Percentiles rank a stretch among this genome's conserved stretches.
phyloP scores from a whole-genome alignment of 2,329 filamentous ascomycete species.

The Beauveria pseudobassiana region DNA sequence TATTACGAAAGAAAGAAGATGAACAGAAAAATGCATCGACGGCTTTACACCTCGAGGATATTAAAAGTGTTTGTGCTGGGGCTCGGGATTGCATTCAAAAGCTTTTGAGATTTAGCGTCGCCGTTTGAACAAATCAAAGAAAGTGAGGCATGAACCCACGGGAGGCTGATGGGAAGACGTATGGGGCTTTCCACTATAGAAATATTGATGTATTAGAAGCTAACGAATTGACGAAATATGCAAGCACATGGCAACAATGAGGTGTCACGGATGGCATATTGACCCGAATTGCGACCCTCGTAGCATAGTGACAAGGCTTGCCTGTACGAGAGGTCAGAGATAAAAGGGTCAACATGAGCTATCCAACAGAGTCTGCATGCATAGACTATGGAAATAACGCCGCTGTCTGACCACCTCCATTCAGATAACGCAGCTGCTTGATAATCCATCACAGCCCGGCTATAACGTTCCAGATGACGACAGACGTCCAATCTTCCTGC shows the following conservation, averaged over 20 bases:
- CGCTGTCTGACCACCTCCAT: no score
- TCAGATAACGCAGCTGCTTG: no score
- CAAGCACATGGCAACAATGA: not conserved
- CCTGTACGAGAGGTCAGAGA: not conserved
- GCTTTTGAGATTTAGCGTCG: not conserved
- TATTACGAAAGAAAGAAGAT: not conserved
- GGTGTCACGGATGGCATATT: not conserved
- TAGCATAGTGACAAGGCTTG: not conserved
- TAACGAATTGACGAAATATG: not conserved
- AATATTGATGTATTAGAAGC: not conserved
- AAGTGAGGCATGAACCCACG: not conserved
- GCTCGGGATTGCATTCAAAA: not conserved
- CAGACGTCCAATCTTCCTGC: no score
- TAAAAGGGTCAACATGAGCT: no score
- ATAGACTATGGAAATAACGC: no score
- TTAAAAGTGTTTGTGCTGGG: not conserved
- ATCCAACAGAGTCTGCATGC: no score
- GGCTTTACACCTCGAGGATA: not conserved
- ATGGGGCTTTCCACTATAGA: not conserved
- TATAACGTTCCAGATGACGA: no score
- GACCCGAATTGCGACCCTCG: no score
- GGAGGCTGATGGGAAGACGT: not conserved
- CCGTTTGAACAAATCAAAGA: not conserved
- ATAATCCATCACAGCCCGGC: no score
- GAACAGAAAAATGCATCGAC: not conserved